These are phyloP conservation scores for Phytophthora cactorum DNA, from an alignment of 352 stramenopile species.

Conservation along the genomic window DNA sequence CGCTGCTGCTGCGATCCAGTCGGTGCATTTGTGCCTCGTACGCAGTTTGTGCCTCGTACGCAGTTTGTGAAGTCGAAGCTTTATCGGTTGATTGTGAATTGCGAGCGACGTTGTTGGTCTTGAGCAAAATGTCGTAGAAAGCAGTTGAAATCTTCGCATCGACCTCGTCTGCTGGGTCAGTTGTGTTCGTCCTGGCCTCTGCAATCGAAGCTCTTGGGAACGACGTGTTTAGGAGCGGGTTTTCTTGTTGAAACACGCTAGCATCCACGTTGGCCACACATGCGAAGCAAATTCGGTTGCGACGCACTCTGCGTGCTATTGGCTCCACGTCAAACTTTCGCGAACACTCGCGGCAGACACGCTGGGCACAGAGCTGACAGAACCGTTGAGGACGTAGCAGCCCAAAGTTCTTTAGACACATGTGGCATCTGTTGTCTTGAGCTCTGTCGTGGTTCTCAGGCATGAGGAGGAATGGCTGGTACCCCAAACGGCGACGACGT, in stretches of 20 bases:
- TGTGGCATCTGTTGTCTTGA: conserved; percentile 42
- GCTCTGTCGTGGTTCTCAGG: conserved; percentile 30
- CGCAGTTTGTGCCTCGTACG: conserved; percentile 10
- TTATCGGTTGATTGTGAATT: conserved; percentile 16
- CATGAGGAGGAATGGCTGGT: conserved; percentile 54
- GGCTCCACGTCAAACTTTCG: conserved; percentile 76
- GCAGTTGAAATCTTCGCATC: conserved; percentile 29
- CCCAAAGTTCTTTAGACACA: conserved; percentile 62
- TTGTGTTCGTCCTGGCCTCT: background rate
- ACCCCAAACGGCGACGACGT: conserved; percentile 60
- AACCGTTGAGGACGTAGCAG: conserved; percentile 61
- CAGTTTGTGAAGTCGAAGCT: conserved; percentile 1
- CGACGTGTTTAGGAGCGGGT: conserved; percentile 30
- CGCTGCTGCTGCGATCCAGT: conserved; percentile 37
- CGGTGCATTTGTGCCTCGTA: conserved; percentile 25
- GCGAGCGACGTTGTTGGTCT: conserved; percentile 4
- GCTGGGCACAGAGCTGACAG: conserved; percentile 70
- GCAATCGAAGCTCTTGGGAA: conserved; percentile 23
- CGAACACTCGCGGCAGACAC: conserved; percentile 69
- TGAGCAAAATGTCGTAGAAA: conserved; percentile 36
- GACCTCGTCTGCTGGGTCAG: conserved; percentile 11
- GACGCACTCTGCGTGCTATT: conserved; percentile 47
- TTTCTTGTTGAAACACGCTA: conserved; percentile 46
- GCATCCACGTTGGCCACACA: conserved; percentile 66
- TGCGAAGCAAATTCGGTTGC: conserved; percentile 66